Evolutionary conservation across 768 basidiomycete genomes (phyloP), one percentile per base, ranked within the genome.

Genomic region (Suillus clintonianus): DNA sequence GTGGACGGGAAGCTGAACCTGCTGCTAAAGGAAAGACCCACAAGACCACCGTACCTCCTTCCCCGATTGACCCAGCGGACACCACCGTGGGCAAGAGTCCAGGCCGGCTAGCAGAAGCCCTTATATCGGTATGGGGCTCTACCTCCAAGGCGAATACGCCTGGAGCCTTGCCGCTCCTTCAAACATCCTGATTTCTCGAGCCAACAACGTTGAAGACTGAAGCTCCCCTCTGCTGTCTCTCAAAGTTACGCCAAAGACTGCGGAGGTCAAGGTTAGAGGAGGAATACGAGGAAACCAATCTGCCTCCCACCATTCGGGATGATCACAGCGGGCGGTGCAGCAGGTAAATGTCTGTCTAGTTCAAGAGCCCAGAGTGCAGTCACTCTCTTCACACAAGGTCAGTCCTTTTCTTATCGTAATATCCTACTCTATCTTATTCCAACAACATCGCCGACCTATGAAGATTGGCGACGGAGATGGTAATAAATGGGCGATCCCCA

Each of bases 121-220:
- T 85, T 48, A 79, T 70, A 27, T 78, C 84, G 0, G 76, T 85
- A 5, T 86, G 86, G 84, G 86, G 85, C 34, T 67, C 76, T 5
- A 69, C 72, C 50, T 70, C 69, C 65, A 71, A 70, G 64, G 64
- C 67, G 30, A 59, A 64, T 65, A 71, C 75, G 47, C 70, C 77
- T 58, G 59, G 73, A 67, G 64, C 70, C 36, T 71, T 78, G n/a
- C 68, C 77, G 30, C 64, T 64, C 58, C 69, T 71, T 32, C 37
- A 68, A 24, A 58, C 69, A 11, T 62, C 64, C 9, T 73, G 59
- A 41, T 76, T 74, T 14, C 60, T 76, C 15, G 71, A 51, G 8
- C 65, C 68, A 36, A 66, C 63, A 45, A 71, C 70, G 1, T 69
- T 73, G 4, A 62, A 34, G 37, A 62, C 9, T 30, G 71, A 72